These are phyloP conservation scores for Wakefieldia striispora DNA, from an alignment of 768 basidiomycete species.

Conservation along the genomic window DNA sequence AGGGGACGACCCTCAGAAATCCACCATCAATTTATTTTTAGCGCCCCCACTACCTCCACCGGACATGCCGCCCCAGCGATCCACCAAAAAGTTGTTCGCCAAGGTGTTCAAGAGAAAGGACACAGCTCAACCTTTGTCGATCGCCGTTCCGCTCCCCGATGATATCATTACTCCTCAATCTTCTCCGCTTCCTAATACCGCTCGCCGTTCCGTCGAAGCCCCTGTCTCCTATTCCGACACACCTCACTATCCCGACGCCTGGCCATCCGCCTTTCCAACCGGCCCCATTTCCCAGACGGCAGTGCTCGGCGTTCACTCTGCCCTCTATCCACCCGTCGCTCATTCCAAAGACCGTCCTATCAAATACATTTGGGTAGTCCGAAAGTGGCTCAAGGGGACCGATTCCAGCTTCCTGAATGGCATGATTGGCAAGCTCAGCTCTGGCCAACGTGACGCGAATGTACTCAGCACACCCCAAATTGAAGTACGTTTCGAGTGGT, in stretches of 20 bases:
- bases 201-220: constrained; percentile 18
- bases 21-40: constrained; percentile 15
- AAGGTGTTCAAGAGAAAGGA: constrained; percentile 67
- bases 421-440: constrained; percentile 40
- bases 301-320: constrained; percentile 69
- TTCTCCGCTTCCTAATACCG: constrained; percentile 9
- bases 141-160: constrained; percentile 28
- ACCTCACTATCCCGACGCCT: constrained; percentile 10
- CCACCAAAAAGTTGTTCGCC: constrained; percentile 61
- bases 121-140: constrained; percentile 13
- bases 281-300: constrained; percentile 37
- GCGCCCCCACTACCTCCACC: constrained; percentile 15
- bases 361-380: constrained; percentile 74
- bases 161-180: constrained; percentile 17
- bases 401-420: constrained; percentile 46
- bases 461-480: constrained; percentile 36
- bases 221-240: constrained; percentile 10
- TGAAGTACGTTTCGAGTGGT: constrained; percentile 82
- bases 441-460: constrained; percentile 24
- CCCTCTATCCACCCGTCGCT: constrained; percentile 48
- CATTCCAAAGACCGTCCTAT: constrained; percentile 39
- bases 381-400: constrained; percentile 68
- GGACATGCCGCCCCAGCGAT: constrained; percentile 31
- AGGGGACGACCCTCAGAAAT: not conserved
- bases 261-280: constrained; percentile 11